Evolutionary conservation across 768 basidiomycete species (phyloP).

Genomic region (Tricholomella constricta): DNA sequence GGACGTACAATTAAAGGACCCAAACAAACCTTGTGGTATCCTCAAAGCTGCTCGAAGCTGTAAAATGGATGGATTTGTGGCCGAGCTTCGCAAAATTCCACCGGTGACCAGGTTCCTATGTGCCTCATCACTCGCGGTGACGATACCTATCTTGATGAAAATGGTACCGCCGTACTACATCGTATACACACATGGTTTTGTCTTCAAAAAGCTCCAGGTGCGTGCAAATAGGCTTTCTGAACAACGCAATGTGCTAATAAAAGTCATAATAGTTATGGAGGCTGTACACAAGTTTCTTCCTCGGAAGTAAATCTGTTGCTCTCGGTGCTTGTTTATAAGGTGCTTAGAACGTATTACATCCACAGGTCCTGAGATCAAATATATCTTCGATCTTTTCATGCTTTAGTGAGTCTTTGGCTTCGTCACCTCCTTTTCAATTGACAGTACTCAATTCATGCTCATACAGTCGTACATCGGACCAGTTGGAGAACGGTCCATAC

Average conservation of each 20-base stretch:
- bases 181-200: slow-evolving; percentile 50
- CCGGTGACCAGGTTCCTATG: slow-evolving; percentile 77
- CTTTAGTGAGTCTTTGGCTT: slow-evolving; percentile 51
- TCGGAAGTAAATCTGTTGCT: slow-evolving; percentile 52
- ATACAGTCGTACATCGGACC: slow-evolving; percentile 61
- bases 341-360: neutral
- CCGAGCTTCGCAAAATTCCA: slow-evolving; percentile 79
- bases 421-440: neutral
- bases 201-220: slow-evolving; percentile 58
- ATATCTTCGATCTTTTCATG: slow-evolving; percentile 70
- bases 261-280: slow-evolving; percentile 63
- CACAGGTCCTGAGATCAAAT: slow-evolving; percentile 50
- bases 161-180: slow-evolving; percentile 55
- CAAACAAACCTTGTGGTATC: no score
- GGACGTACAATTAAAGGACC: no score
- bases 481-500: slow-evolving; percentile 66
- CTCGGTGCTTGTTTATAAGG: neutral
- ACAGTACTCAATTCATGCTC: neutral
- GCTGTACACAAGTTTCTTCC: slow-evolving; percentile 70
- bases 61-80: slow-evolving; percentile 47
- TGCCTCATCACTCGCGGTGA: slow-evolving; percentile 59
- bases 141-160: slow-evolving; percentile 56
- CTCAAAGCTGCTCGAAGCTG: no score
- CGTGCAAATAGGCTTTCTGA: slow-evolving; percentile 3
- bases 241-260: neutral